Evolutionary conservation across 2,329 filamentous ascomycete genomes (phyloP).

Genomic region (Phaeomoniella chlamydospora): DNA sequence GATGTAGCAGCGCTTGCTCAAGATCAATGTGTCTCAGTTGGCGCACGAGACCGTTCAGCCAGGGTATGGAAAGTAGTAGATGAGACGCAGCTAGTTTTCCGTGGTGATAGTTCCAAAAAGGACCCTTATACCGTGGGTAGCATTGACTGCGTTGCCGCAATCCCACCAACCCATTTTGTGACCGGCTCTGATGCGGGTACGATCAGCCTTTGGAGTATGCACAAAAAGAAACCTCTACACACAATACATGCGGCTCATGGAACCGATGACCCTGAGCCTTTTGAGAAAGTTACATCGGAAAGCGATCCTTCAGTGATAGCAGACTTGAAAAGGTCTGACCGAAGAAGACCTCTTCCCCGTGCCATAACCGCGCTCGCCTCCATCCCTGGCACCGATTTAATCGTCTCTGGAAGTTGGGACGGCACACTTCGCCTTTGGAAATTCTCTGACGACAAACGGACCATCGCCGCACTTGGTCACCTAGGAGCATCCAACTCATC

Average conservation of each 20-base stretch:
- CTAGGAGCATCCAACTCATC: constrained; percentile 32
- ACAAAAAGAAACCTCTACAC: constrained; percentile 89
- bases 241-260: constrained; percentile 73
- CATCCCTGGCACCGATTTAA: constrained; percentile 77
- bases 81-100: constrained; percentile 88
- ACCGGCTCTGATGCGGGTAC: constrained; percentile 88
- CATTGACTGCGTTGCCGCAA: constrained; percentile 81
- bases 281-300: constrained; percentile 61
- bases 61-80: constrained; percentile 93
- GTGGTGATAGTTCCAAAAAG: constrained; percentile 49
- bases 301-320: constrained; percentile 42
- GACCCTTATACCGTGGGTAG: constrained; percentile 56
- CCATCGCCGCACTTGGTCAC: constrained; percentile 57
- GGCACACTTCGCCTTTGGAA: constrained; percentile 76
- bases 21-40: constrained; percentile 83
- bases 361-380: constrained; percentile 83
- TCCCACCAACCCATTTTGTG: constrained; percentile 82
- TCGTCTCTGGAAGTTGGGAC: constrained; percentile 90
- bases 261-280: constrained; percentile 54
- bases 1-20: constrained; percentile 71
- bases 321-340: constrained; percentile 29
- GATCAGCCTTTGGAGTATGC: constrained; percentile 71
- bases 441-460: constrained; percentile 68
- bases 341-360: constrained; percentile 52
- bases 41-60: constrained; percentile 79